Evolutionary conservation across 129 eudicot genomes (phyloP), one percentile per base, ranked within the genome.

Genomic region (Pseudognaphalium luteoalbum): DNA sequence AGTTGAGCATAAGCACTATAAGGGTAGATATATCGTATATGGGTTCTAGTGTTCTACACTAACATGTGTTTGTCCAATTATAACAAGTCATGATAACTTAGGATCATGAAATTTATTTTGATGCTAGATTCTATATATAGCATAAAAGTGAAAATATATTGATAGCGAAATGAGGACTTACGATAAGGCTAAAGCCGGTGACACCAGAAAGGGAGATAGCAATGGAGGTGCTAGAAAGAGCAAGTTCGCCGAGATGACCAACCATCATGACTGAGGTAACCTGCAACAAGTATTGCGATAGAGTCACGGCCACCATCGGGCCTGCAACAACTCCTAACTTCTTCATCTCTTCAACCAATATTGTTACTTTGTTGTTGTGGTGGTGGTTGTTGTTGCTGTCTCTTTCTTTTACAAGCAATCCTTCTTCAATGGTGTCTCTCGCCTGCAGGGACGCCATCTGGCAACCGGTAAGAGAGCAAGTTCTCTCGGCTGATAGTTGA

Each of bases 211-310:
- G 81, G 25, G 97, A 92, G 68, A 89, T 32, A 76, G 97, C 93
- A 20, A 92, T 25, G 28, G 28, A 25, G 28, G 28, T 25, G 28
- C 28, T 25, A 25, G 28, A 25, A 25, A 25, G 28, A 25, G 28
- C 28, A 61, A 92, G 97, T 63, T 92, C 91, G 14, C 88, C 91
- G 47, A 92, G 91, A 71, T 92, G 97, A 33, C 97, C 96, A 17
- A 92, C 97, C 91, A 92, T 89, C 91, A 81, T 87, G 28, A 84
- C 65, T 4, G 86, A 82, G 17, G 86, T 72, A 66, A 87, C 89
- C 70, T 92, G 96, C 58, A 92, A 65, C 71, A 87, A 74, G 73
- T 77, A 89, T 56, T 78, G 81, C 5, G 91, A 92, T 30, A 89
- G 33, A 71, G 85, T 84, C 33, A 89, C 91, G 0, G 91, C 93